Conservation (phyloP, 2,329 filamentous ascomycete species). For the Arthrobotrys megalospora region DNA sequence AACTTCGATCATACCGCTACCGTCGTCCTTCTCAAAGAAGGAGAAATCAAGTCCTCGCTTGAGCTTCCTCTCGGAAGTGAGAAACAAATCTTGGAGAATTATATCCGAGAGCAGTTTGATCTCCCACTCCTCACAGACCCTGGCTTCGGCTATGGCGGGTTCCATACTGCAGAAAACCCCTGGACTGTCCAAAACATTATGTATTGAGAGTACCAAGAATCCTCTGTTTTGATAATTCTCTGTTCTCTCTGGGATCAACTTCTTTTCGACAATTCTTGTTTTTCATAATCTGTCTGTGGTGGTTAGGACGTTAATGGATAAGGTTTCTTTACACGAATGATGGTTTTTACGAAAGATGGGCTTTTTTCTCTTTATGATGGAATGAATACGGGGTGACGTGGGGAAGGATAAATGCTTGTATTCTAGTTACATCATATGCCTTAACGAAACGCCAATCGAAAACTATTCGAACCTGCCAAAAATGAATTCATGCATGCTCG, state of each 20-base stretch:
- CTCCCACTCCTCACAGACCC: background rate
- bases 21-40: background rate
- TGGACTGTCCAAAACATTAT: no score
- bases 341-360: background rate
- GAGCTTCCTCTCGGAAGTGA: background rate
- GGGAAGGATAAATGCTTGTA: background rate
- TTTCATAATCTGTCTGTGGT: no score
- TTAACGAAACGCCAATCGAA: constrained; percentile 2
- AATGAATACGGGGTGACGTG: background rate
- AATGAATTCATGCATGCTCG: background rate
- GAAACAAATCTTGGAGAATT: background rate
- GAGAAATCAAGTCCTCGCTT: background rate
- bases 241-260: no score
- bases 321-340: background rate
- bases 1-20: background rate
- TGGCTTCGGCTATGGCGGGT: background rate
- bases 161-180: no score
- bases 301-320: no score
- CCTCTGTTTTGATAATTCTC: no score
- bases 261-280: no score
- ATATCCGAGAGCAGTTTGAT: background rate
- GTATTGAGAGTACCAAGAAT: no score
- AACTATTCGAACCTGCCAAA: background rate
- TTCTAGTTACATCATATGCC: constrained; percentile 9
- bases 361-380: background rate